Base-by-base conservation (phyloP, 2,329 filamentous ascomycete species). In the Emergomyces orientalis region DNA sequence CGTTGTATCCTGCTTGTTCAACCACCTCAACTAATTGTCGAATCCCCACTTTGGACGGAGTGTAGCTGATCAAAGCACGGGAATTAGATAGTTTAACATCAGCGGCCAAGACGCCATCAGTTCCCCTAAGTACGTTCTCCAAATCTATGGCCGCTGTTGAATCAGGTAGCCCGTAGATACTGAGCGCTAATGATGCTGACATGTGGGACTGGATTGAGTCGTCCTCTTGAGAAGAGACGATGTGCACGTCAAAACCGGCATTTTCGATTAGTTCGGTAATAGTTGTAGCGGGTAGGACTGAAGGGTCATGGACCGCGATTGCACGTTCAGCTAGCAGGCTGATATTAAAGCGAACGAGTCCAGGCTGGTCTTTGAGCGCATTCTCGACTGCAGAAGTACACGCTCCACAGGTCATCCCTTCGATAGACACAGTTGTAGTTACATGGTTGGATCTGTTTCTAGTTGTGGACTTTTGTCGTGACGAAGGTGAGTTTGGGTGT, bases 391-490 rank as follows among this genome's bases (percentile, higher is more conserved):
- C 91, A 1, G 93, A 93, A 0, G 94, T 97, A 76, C 94, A 99
- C 51, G 94, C 91, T 27, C 93, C 93, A 72, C 94, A 97, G 1
- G 94, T 99, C 94, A 99, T 99, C 59, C 94, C 94, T 68, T 94
- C 90, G 62, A 99, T 90, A 4, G 89, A 86, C 22, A 99, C 82
- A 0, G 92, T 97, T 0, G 92, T 97, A 0, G 86, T 90, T 63
- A 87, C 81, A 2, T 70, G 66, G 32, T 74, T 75, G 8, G 72
- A 63, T 61, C 75, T 78, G 37, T 68, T 66, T 58, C 74, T 68
- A 8, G 73, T 64, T 67, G 71, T 60, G 52, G 41, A 55, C 57
- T 71, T 61, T 19, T 72, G 68, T 65, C 73, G 64, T 72, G 75
- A 59, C 75, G 67, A 52, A 73, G 70, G 61, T 82, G 62, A 47